Evolutionary conservation across 208 protist species (phyloP).

Genomic region (Dictyostelium gargantuum): DNA sequence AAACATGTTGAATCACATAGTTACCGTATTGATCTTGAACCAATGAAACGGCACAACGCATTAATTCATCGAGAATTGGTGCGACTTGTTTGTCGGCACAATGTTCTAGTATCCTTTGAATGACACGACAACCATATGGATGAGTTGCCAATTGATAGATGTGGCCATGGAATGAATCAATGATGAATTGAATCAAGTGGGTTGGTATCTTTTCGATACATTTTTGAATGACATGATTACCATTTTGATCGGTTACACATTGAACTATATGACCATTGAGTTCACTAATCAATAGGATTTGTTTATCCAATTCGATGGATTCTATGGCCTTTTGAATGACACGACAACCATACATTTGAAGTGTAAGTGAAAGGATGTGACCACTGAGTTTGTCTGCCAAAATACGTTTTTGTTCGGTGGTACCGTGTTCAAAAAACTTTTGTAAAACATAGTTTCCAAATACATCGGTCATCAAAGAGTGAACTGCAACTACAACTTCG

Average conservation of each 20-base stretch:
- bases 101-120: constrained; percentile 98
- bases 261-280: constrained; percentile 93
- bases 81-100: constrained; percentile 83
- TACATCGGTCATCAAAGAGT: constrained; percentile 96
- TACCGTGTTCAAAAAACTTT: constrained; percentile 97
- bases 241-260: constrained; percentile 99
- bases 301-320: constrained; percentile 82
- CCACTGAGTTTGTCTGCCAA: constrained; percentile 87
- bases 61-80: constrained; percentile 92
- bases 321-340: constrained; percentile 97
- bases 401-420: constrained; percentile 67
- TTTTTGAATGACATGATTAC: constrained; percentile 99
- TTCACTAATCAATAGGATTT: constrained; percentile 88
- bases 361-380: constrained; percentile 93
- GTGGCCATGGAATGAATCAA: constrained; percentile 93
- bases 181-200: constrained; percentile 94
- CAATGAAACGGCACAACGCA: constrained; percentile 89
- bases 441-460: constrained; percentile 99
- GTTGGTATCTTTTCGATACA: constrained; percentile 96
- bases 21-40: constrained; percentile 98
- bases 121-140: constrained; percentile 99
- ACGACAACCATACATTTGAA: constrained; percentile 97
- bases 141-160: constrained; percentile 95
- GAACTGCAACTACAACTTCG: constrained; percentile 91
- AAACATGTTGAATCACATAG: constrained; percentile 99